Evolutionary conservation across 495 filamentous ascomycete species (phyloP), one percentile per base, ranked within the genome.

Genomic region (Hyaloscypha bicolor): DNA sequence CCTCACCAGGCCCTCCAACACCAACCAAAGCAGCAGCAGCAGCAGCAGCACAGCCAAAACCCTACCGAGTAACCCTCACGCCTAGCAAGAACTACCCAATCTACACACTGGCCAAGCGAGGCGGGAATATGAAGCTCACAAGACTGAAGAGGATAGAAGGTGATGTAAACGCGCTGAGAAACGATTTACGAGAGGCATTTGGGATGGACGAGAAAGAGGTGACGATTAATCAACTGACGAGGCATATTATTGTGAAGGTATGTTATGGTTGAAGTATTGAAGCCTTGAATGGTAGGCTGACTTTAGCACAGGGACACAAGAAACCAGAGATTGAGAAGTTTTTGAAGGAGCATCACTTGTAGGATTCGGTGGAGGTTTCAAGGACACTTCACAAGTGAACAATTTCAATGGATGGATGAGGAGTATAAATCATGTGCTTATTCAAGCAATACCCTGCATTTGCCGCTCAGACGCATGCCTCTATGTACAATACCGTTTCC

Each of bases 141-240:
- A 76, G 83, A 69, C 80, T 99, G 60, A 88, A 91, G 72, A 92
- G 91, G 77, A 85, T 92, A 48, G 87, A 92, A 66, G 95, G 95
- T 31, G 85, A 93, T 74, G 63, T 86, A 60, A 73, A 76, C 29
- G 82, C 80, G 5, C 72, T 95, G 37, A 79, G 78, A 64, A 76
- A 72, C 22, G 84, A 85, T 57, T 75, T 92, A 52, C 71, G 74
- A 19, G 21, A 69, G 39, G 66, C 58, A 2, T 67, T 85, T 62
- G 81, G 79, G 14, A 63, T 91, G 69, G 76, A 81, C 30, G 60
- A 66, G 29, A 76, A 76, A 57, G 53, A 73, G 64, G 80, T 91
- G 5, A 76, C 71, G 12, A 79, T 91, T 42, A 91, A 90, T 73
- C 77, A 80, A 63, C 74, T 85, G 32, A 90, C 84, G 39, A 86